phyloP scores from a whole-genome alignment of 2,329 filamentous ascomycete genomes.

The Dryadomyces quercivorus region DNA sequence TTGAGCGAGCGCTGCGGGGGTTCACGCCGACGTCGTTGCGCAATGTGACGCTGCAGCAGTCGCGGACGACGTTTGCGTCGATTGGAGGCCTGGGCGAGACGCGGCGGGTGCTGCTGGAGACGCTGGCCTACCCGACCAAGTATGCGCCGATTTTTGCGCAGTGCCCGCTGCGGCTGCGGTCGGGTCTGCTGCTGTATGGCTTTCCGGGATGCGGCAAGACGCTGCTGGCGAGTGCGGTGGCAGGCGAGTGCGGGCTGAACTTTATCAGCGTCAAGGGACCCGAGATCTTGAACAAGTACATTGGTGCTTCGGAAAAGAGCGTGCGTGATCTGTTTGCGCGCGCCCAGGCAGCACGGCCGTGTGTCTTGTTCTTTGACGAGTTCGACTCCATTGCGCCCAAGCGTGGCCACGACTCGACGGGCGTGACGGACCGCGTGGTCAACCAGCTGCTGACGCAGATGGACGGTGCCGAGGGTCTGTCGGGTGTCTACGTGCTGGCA shows the following conservation, averaged over 20 bases:
- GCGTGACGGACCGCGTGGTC: slow-evolving; percentile 96
- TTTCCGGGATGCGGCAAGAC: slow-evolving; percentile 97
- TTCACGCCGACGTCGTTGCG: slow-evolving; percentile 92
- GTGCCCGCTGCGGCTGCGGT: slow-evolving; percentile 87
- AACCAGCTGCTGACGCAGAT: slow-evolving; percentile 98
- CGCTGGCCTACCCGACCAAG: slow-evolving; percentile 90
- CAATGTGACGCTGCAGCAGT: slow-evolving; percentile 87
- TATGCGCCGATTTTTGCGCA: slow-evolving; percentile 97
- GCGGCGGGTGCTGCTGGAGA: slow-evolving; percentile 84
- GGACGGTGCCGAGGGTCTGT: slow-evolving; percentile 93
- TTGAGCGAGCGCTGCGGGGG: slow-evolving; percentile 71
- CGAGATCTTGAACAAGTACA: slow-evolving; percentile 98
- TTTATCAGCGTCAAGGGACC: slow-evolving; percentile 98
- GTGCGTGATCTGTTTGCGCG: slow-evolving; percentile 92
- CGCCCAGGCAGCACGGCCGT: slow-evolving; percentile 79
- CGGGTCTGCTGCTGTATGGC: slow-evolving; percentile 84
- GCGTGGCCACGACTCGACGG: slow-evolving; percentile 89
- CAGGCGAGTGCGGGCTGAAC: slow-evolving; percentile 92
- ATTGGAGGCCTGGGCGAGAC: slow-evolving; percentile 85
- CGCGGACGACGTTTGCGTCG: slow-evolving; percentile 80
- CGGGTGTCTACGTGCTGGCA: slow-evolving; percentile 90
- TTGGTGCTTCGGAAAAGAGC: slow-evolving; percentile 91
- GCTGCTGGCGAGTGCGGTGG: slow-evolving; percentile 88
- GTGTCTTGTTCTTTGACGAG: slow-evolving; percentile 96
- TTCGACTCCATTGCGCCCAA: slow-evolving; percentile 98